Base-by-base conservation (phyloP, 805 yeast genomes). In the Candida saitoana region DNA sequence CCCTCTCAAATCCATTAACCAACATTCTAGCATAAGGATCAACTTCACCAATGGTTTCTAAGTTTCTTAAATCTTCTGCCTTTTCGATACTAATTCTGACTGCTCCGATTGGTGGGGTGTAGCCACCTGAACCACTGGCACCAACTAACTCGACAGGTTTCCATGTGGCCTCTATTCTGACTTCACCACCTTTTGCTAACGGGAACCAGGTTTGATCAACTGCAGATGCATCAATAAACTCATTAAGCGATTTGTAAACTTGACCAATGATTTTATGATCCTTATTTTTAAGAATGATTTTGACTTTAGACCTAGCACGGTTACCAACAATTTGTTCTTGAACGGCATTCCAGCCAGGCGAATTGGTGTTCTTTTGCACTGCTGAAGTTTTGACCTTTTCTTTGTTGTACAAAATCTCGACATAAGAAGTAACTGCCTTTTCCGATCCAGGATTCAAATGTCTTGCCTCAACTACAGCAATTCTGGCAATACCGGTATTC, bases 41-140 rank as follows among this genome's bases (percentile, higher is more conserved):
- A 57, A 89, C 80, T 54, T 81, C 87, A 46, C 98, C 98, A 45
- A 93, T 73, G 42, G 79, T 84, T 62, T 91, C 97, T 63, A 90
- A 73, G 63, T 93, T 91, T 45, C 84, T 77, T 55, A 93, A 75
- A 46, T 80, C 84, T 43, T 74, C 77, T 34, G 95, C 97, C 46
- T 74, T 76, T 50, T 76, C 77, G 46, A 93, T 62, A 45, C 76
- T 71, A 20, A 93, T 71, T 56, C 97, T 80, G 4, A 90, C 74
- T 25, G 85, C 91, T 59, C 99, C 99, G 58, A 91, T 83, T 38
- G 99, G 99, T 44, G 88, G 88, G n/a, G 88, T 79, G 66, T 89
- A 91, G 39, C 91, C 93, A 51, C 82, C 79, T 17, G 86, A 65
- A 46, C 88, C 87, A 31, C 80, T 63, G 14, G 84, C 84, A 40